A percentile compares a stretch with the other conserved stretches of the same genome.
Evolutionary conservation across 2,329 filamentous ascomycete species (phyloP).

Genomic region (Penicillium thymicola): DNA sequence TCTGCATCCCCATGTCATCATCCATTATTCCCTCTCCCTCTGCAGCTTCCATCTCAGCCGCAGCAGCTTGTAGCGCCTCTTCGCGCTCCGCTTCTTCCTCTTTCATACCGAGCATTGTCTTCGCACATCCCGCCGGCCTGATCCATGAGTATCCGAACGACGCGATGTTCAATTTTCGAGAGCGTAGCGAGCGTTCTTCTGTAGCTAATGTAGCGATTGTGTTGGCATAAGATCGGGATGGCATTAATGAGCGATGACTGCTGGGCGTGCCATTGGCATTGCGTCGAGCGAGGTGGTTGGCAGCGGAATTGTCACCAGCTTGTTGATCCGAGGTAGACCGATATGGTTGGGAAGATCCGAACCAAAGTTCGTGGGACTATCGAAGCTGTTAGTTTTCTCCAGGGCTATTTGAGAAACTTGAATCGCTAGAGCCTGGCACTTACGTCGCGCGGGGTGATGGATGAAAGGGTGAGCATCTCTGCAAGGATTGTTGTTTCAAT

Average conservation of each 20-base stretch:
- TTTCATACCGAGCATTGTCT: slow-evolving; percentile 84
- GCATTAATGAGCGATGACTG: slow-evolving; percentile 34
- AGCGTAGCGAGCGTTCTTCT: slow-evolving; percentile 74
- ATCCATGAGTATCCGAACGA: slow-evolving; percentile 91
- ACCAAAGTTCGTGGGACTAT: slow-evolving; percentile 72
- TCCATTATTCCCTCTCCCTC: slow-evolving; percentile 38
- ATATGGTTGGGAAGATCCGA: slow-evolving; percentile 58
- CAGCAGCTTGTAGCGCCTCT: slow-evolving; percentile 73
- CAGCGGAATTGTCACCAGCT: slow-evolving; percentile 28
- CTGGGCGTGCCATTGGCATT: slow-evolving; percentile 20
- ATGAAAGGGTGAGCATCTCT: slow-evolving; percentile 61
- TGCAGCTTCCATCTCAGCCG: slow-evolving; percentile 68
- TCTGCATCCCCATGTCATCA: slow-evolving; percentile 41
- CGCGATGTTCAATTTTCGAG: slow-evolving; percentile 75
- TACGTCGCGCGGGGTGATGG: slow-evolving; percentile 69
- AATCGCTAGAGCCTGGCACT: slow-evolving; percentile 25
- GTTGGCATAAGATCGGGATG: slow-evolving; percentile 53
- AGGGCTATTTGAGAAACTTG: slow-evolving; percentile 9
- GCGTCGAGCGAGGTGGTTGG: slow-evolving; percentile 25
- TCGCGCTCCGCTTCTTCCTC: slow-evolving; percentile 87
- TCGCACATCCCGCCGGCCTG: slow-evolving; percentile 78
- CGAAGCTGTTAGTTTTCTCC: slow-evolving; percentile 7
- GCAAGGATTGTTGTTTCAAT: background rate
- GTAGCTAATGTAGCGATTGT: slow-evolving; percentile 66
- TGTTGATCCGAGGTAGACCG: slow-evolving; percentile 36